Conservation (phyloP, 768 basidiomycete species). For the Sarcomyxa edulis region DNA sequence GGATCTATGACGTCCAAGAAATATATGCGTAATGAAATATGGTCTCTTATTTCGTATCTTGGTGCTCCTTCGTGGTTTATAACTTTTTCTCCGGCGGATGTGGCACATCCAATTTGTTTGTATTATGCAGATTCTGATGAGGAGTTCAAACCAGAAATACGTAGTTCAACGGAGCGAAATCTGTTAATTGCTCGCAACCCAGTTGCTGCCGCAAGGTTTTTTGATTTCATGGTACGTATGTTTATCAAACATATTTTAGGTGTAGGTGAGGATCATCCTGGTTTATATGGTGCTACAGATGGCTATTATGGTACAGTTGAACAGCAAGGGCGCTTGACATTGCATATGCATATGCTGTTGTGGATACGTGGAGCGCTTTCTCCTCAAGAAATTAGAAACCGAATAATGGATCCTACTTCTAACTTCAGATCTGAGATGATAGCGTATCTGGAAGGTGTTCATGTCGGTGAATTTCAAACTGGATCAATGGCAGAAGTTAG, state of each 20-base stretch:
- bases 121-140: conserved; percentile 20
- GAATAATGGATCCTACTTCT: conserved; percentile 14
- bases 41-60: conserved; percentile 11
- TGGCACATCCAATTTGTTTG: conserved; percentile 22
- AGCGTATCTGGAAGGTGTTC: conserved; percentile 18
- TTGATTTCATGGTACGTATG: conserved; percentile 14
- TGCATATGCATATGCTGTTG: conserved; percentile 32
- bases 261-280: conserved; percentile 10
- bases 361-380: conserved; percentile 24
- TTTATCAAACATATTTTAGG: conserved; percentile 23
- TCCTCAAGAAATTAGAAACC: conserved; percentile 28
- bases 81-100: conserved; percentile 24
- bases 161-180: conserved; percentile 6
- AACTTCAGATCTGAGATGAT: conserved; percentile 15
- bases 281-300: conserved; percentile 21
- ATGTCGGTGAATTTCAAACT: conserved; percentile 23
- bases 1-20: conserved; percentile 18
- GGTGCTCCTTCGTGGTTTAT: conserved; percentile 22
- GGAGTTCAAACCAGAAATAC: conserved; percentile 8
- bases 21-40: conserved; percentile 20
- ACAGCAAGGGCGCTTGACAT: conserved; percentile 27
- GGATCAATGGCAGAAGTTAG: conserved; percentile 18
- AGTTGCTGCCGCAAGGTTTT: conserved; percentile 23
- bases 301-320: conserved; percentile 29
- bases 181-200: conserved; percentile 17